Base-by-base conservation (phyloP, 352 stramenopile genomes). In the Phytophthora colocasiae region DNA sequence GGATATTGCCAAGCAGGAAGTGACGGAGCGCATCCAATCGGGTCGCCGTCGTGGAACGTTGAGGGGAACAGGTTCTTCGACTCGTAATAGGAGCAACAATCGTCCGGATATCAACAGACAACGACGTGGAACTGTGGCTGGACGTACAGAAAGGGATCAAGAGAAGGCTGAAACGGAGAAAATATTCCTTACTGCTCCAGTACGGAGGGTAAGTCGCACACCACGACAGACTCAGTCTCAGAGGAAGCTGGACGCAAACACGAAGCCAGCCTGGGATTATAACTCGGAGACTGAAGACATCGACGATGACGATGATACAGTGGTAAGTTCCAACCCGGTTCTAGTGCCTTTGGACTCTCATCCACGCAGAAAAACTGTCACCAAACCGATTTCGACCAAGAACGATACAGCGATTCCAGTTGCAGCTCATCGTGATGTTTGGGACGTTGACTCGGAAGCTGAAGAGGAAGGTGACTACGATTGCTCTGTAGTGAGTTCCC, bases 1-100 rank as follows among this genome's bases (percentile, higher is more conserved):
- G 41, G 68, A 78, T 11, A 67, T 83, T 32, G 75, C 75, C 1
- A 49, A 63, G 15, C 43, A 64, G 38, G 75, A 83, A 54, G 43
- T 76, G 8, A 44, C 22, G 6, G 68, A 75, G 40, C 56, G 56
- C 22, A 32, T 58, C 11, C 56, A 14, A 14, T 31, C 63, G 31
- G 54, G 43, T 11, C 57, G 38, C n/a, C 41, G 46, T 43, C 65
- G 52, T 14, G 59, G 41, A n/a, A 65, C 51, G 4, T 27, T 54
- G n/a, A 34, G 51, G 29, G 45, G 45, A 58, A 40, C 40, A 3
- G 46, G 57, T 9, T 41, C 45, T 3, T 47, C 34, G 2, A 52
- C 45, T 58, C 39, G 55, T n/a, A 58, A 29, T 22, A 59, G 58
- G 34, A 69, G 58, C 39, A 61, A 69, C 14, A 72, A 65, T 12